These are phyloP conservation scores for Cymbopogon flexuosus DNA, from an alignment of 202 grass and related monocot genomes.

Conservation along the genomic window DNA sequence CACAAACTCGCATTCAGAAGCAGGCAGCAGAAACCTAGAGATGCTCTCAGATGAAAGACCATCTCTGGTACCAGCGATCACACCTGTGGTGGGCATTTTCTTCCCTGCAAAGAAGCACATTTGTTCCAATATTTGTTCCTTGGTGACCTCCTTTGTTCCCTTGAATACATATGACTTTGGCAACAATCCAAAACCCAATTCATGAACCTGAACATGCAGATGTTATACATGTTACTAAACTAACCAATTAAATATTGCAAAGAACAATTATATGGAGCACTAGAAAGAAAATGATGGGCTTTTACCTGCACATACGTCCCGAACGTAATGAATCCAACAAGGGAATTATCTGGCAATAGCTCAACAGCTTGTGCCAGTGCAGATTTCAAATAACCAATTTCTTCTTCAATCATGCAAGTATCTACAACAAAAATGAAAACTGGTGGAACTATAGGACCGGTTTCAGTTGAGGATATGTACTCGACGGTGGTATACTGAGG, in stretches of 20 bases:
- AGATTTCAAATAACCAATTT: conserved; percentile 84
- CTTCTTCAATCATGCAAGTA: conserved; percentile 96
- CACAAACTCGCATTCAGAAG: conserved; percentile 89
- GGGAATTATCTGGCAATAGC: conserved; percentile 75
- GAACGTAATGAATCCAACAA: conserved; percentile 93
- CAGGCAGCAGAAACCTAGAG: conserved; percentile 74
- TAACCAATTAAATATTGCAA: conserved; percentile 14
- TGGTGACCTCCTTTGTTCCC: conserved; percentile 82
- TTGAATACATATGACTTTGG: conserved; percentile 93
- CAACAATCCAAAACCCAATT: conserved; percentile 82
- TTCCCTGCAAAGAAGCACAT: conserved; percentile 87
- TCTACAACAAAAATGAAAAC: conserved; percentile 94
- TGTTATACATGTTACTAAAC: conserved; percentile 22
- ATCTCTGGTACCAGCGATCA: conserved; percentile 82
- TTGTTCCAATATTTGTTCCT: conserved; percentile 89
- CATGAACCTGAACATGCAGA: conserved; percentile 62
- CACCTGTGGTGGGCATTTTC: conserved; percentile 59
- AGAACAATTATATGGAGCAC: conserved; percentile 27
- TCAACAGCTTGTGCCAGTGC: conserved; percentile 75
- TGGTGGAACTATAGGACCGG: conserved; percentile 46
- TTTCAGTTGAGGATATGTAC: conserved; percentile 57
- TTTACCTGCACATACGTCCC: conserved; percentile 82
- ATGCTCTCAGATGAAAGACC: conserved; percentile 90
- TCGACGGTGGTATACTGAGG: conserved; percentile 77
- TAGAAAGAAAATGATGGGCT: conserved; percentile 12